Conservation (phyloP, 2,329 filamentous ascomycete species). For the Lojkania enalia region DNA sequence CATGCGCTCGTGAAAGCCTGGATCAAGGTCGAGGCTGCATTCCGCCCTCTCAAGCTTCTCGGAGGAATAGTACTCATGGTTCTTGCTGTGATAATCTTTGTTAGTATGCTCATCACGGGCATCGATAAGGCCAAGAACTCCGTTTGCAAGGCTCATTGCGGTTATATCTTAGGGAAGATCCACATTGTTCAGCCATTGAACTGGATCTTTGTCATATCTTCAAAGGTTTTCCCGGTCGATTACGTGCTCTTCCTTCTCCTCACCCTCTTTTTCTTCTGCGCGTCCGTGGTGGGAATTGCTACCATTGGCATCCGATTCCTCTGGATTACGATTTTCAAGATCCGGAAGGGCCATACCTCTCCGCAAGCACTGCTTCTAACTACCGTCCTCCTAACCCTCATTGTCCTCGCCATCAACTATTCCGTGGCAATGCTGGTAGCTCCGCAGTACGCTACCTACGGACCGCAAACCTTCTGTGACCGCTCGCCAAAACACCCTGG, state of each 20-base stretch:
- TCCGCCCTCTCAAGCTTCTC: slow-evolving; percentile 86
- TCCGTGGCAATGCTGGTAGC: slow-evolving; percentile 90
- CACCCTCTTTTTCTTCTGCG: slow-evolving; percentile 83
- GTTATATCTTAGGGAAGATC: slow-evolving; percentile 85
- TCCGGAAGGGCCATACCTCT: slow-evolving; percentile 83
- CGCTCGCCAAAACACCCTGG: slow-evolving; percentile 65
- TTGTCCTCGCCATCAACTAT: slow-evolving; percentile 91
- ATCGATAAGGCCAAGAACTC: slow-evolving; percentile 98
- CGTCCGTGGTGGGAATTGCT: slow-evolving; percentile 83
- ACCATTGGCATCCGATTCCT: slow-evolving; percentile 91
- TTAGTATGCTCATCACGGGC: slow-evolving; percentile 91
- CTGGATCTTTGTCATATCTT: slow-evolving; percentile 79
- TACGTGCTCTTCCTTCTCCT: slow-evolving; percentile 87
- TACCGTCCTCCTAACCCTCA: slow-evolving; percentile 87
- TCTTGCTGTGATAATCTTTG: slow-evolving; percentile 75
- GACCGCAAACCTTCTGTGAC: slow-evolving; percentile 91
- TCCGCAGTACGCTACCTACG: slow-evolving; percentile 92
- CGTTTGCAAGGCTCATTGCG: slow-evolving; percentile 84
- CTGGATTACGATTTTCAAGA: slow-evolving; percentile 91
- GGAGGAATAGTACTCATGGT: slow-evolving; percentile 78
- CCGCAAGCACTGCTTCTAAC: slow-evolving; percentile 90
- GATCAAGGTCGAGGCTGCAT: slow-evolving; percentile 78
- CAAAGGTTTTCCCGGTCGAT: slow-evolving; percentile 86
- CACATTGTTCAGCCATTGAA: slow-evolving; percentile 96
- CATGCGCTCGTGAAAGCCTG: slow-evolving; percentile 73